These are phyloP conservation scores for Leccinellum rugosiceps DNA, from an alignment of 768 basidiomycete genomes.

Conservation along the genomic window DNA sequence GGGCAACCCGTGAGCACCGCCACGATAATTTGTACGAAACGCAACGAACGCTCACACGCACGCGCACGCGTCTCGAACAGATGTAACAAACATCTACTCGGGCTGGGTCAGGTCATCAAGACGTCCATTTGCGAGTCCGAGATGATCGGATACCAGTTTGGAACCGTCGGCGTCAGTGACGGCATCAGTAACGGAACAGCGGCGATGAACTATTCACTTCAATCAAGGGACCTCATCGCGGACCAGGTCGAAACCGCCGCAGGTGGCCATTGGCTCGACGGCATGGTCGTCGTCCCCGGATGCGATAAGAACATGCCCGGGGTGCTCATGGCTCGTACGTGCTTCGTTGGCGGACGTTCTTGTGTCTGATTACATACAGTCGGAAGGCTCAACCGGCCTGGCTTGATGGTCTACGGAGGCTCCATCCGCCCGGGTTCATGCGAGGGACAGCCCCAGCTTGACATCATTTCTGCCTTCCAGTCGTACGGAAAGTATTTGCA, in stretches of 20 bases:
- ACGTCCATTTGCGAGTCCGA: slow-evolving; percentile 65
- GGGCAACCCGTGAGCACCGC: slow-evolving; percentile 83
- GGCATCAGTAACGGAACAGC: slow-evolving; percentile 97
- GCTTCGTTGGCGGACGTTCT: background rate
- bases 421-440: slow-evolving; percentile 92
- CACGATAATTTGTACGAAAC: background rate
- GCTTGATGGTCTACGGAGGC: slow-evolving; percentile 97
- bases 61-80: slow-evolving; percentile 37
- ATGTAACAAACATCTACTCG: slow-evolving; percentile 93
- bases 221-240: slow-evolving; percentile 96
- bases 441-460: slow-evolving; percentile 81
- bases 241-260: slow-evolving; percentile 96
- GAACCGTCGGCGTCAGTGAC: slow-evolving; percentile 96
- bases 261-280: slow-evolving; percentile 97
- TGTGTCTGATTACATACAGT: slow-evolving; percentile 44
- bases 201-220: slow-evolving; percentile 94
- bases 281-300: slow-evolving; percentile 95
- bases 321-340: slow-evolving; percentile 91
- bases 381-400: slow-evolving; percentile 92
- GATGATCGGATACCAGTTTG: slow-evolving; percentile 95
- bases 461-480: slow-evolving; percentile 97
- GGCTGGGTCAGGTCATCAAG: slow-evolving; percentile 84
- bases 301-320: slow-evolving; percentile 99
- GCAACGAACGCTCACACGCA: background rate
- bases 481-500: slow-evolving; percentile 94